Evolutionary conservation across 805 yeast species (phyloP), one percentile per base, ranked within the genome.

Genomic region (Ogataea angusta): DNA sequence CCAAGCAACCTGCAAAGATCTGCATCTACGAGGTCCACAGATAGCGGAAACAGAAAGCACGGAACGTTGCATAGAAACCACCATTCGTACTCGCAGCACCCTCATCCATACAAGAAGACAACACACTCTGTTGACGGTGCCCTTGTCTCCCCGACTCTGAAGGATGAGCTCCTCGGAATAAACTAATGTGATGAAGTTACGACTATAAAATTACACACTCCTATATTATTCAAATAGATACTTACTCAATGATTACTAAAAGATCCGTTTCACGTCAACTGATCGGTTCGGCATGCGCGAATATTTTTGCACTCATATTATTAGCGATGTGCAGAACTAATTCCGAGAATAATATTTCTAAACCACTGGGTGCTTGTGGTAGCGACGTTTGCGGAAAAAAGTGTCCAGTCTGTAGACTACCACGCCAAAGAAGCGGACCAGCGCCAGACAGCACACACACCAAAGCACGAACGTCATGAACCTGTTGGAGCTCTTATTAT

Each of bases 401-500:
- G 49, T 43, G 10, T 51, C 49, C 13, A 62, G 33, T 13, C 65
- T 43, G 45, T 78, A 90, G 40, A 75, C 57, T 1, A 76, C 56
- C 46, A 93, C 79, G 2, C 97, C 96, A 22, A 79, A 38, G 47
- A 89, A 80, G 48, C 97, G 72, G 57, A 86, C 78, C 5, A 81
- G 73, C 1, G 97, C 96, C 64, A 87, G 72, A 5, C 77, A 83
- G 1, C 96, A 96, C 34, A 91, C 97, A 19, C 86, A 69, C 97
- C 98, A 91, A 50, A 91, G 70, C 32, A 91, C 80, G 27, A 90
- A 85, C 10, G 89, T 76, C 69, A 91, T 76, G 58, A 90, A 91
- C 2, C 76, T 67, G 38, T 46, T 49, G 2, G 62, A 49, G n/a
- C 52, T 44, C 14, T 47, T 22, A 27, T 34, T 35, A 19, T 52